Evolutionary conservation across 768 basidiomycete species (phyloP).

Genomic region (Ramaria rubella): DNA sequence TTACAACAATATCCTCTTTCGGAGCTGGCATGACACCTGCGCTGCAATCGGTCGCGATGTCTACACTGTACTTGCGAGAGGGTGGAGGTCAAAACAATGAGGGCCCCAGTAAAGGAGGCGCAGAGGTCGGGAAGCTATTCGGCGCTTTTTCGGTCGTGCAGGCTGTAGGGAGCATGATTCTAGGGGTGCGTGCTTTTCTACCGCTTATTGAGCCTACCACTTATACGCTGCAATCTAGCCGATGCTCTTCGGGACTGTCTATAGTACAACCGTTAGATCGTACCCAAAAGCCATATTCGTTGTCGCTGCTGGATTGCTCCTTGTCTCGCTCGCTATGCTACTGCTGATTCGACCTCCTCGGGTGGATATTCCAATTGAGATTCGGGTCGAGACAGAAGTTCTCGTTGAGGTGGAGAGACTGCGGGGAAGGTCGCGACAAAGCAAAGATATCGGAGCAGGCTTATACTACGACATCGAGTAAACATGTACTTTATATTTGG

Average conservation of each 20-base stretch:
- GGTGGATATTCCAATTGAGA: constrained; percentile 7
- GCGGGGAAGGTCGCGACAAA: constrained; percentile 11
- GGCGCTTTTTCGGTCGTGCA: constrained; percentile 66
- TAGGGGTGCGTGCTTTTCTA: constrained; percentile 32
- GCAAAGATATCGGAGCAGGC: constrained; percentile 4
- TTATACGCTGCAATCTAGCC: constrained; percentile 6
- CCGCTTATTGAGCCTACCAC: neutral
- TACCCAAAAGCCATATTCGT: constrained; percentile 51
- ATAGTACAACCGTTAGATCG: constrained; percentile 54
- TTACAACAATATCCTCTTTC: constrained; percentile 57
- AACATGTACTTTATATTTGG: too few species aligned
- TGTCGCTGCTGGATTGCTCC: neutral
- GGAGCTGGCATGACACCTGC: constrained; percentile 66
- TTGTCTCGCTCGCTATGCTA: constrained; percentile 34
- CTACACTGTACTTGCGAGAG: constrained; percentile 35
- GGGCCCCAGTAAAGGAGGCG: constrained; percentile 34
- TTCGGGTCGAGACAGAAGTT: constrained; percentile 11
- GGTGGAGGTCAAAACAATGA: constrained; percentile 15
- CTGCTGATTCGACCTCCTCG: constrained; percentile 28
- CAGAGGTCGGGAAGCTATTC: constrained; percentile 50
- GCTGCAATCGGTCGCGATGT: constrained; percentile 66
- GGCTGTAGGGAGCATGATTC: constrained; percentile 57
- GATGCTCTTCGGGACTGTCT: constrained; percentile 51
- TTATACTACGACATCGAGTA: too few species aligned
- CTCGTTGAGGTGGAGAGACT: neutral